phyloP scores from a whole-genome alignment of 139 green algal species.

The Pseudopediastrum boryanum region DNA sequence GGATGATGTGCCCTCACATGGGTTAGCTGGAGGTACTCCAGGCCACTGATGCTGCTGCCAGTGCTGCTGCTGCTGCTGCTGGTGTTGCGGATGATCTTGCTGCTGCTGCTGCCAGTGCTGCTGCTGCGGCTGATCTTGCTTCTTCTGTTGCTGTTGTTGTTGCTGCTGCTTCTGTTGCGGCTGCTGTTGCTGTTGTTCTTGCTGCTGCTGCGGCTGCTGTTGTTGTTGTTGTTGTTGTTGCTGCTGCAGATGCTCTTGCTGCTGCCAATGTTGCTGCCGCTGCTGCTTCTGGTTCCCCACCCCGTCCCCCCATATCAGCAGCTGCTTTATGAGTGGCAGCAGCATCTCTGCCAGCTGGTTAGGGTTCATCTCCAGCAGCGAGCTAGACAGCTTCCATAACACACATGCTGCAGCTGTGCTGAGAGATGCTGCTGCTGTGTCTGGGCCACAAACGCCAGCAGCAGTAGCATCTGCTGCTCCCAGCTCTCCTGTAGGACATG shows the following conservation, averaged over 20 bases:
- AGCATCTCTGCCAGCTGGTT: neutral
- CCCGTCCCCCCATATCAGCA: neutral
- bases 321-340: neutral
- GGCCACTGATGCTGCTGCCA: no score
- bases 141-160: no score
- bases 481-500: neutral
- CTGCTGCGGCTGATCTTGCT: no score
- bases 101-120: no score
- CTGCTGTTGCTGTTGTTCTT: neutral
- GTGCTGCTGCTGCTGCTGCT: no score
- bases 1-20: no score
- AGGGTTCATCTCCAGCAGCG: neutral
- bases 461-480: conserved; percentile 1
- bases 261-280: neutral
- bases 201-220: neutral
- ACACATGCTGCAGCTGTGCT: neutral
- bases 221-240: neutral
- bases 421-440: neutral
- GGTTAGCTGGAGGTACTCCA: no score
- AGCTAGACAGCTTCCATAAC: neutral
- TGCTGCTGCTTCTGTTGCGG: no score
- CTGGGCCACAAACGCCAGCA: conserved; percentile 3
- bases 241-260: conserved; percentile 3
- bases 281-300: neutral
- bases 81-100: no score